Evolutionary conservation across 768 basidiomycete species (phyloP).

Genomic region (Leccinum broughii): DNA sequence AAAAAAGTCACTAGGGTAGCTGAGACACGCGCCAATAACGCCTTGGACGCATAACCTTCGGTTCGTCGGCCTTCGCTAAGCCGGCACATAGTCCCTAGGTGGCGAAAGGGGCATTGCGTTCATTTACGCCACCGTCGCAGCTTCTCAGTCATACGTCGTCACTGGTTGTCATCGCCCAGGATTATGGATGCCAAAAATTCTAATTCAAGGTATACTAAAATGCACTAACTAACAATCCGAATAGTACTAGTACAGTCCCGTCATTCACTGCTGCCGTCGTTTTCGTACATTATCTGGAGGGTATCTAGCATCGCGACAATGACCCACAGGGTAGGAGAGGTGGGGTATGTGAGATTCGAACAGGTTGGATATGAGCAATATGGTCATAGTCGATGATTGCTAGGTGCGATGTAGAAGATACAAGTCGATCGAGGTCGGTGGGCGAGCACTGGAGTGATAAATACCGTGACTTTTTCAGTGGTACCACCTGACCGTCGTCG

Average conservation of each 20-base stretch:
- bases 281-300: conserved; percentile 31
- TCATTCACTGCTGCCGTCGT: conserved; percentile 27
- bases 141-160: background rate
- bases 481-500: conserved; percentile 26
- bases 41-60: conserved; percentile 14
- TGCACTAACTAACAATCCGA: conserved; percentile 32
- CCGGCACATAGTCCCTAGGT: conserved; percentile 22
- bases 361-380: conserved; percentile 32
- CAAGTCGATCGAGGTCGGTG: conserved; percentile 22
- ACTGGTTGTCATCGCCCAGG: background rate
- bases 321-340: conserved; percentile 16
- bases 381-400: conserved; percentile 29
- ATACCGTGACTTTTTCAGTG: conserved; percentile 24
- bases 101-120: conserved; percentile 16
- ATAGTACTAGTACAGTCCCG: conserved; percentile 35
- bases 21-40: conserved; percentile 14
- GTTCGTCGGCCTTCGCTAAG: conserved; percentile 18
- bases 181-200: conserved; percentile 30
- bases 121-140: conserved; percentile 16
- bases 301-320: conserved; percentile 37
- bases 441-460: conserved; percentile 22
- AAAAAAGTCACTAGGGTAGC: conserved; percentile 17
- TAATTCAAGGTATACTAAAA: conserved; percentile 39
- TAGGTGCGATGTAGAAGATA: conserved; percentile 30
- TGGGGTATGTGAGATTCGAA: conserved; percentile 18